Evolutionary conservation across 805 yeast species (phyloP).

Genomic region (Candida ulmi): DNA sequence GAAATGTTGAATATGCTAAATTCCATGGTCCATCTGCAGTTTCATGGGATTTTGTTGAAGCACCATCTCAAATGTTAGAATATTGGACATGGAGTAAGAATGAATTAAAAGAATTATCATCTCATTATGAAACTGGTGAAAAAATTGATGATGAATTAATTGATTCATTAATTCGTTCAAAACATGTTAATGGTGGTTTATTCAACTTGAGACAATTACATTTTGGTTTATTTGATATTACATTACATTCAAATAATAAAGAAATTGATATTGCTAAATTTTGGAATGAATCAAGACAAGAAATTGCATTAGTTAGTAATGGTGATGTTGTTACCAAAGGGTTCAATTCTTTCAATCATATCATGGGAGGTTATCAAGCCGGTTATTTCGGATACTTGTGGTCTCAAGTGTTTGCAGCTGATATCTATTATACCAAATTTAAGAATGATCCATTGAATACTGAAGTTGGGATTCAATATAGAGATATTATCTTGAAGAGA

Average conservation of each 20-base stretch:
- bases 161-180: slow-evolving; percentile 53
- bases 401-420: slow-evolving; percentile 83
- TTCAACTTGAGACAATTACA: slow-evolving; percentile 70
- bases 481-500: slow-evolving; percentile 60
- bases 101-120: slow-evolving; percentile 53
- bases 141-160: slow-evolving; percentile 52
- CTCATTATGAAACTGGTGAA: slow-evolving; percentile 57
- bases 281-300: slow-evolving; percentile 66
- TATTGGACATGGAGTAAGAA: slow-evolving; percentile 79
- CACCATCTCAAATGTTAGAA: slow-evolving; percentile 87
- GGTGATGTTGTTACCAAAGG: slow-evolving; percentile 59
- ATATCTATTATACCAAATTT: slow-evolving; percentile 70
- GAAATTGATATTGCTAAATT: slow-evolving; percentile 41
- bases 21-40: slow-evolving; percentile 73
- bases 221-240: slow-evolving; percentile 75
- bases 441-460: slow-evolving; percentile 61
- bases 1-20: slow-evolving; percentile 55
- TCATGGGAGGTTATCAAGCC: slow-evolving; percentile 77
- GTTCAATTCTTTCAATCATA: slow-evolving; percentile 72
- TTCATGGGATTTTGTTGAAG: slow-evolving; percentile 84
- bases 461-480: slow-evolving; percentile 55
- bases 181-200: slow-evolving; percentile 73
- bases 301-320: slow-evolving; percentile 51
- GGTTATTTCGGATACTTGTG: slow-evolving; percentile 84
- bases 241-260: slow-evolving; percentile 48